Base-by-base conservation (phyloP, 2,329 filamentous ascomycete genomes). In the Diaporthe batatas region DNA sequence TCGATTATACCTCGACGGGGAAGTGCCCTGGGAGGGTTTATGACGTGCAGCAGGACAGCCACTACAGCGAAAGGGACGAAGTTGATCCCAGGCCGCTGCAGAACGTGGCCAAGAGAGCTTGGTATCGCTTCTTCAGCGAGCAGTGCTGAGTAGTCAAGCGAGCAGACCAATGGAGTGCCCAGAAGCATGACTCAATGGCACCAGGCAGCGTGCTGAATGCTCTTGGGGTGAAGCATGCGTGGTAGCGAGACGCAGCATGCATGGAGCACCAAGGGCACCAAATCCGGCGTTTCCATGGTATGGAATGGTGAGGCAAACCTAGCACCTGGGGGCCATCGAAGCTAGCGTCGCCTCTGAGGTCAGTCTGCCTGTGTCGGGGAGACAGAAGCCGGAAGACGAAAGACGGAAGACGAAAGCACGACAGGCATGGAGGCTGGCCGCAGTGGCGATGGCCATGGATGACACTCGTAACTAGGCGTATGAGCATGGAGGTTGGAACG, bases 351-450 rank as follows among this genome's bases (percentile, higher is more conserved):
- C 42, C 59, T 36, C 42, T 18, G 25, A 49, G 29, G 18, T 34
- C 11, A 29, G 42, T 49, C 49, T 18, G 25, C 16, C 25, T 47
- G 59, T 25, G 59, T 32, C 59, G 59, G 42, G 59, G 34, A 2
- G 59, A 51, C 14, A 23, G 29, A 11, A 34, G 29, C 59, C 59
- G 59, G 32, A 23, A 62, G n/a, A 21, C 39, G 59, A 47, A 23
- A 62, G n/a, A 21, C 39, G 59, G 32, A 23, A 62, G n/a, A 39
- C 36, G 36, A 39, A 39, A 14, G 11, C 11, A 47, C 18, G 8
- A n/a, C 59, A n/a, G 59, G 59, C 42, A 32, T 51, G 59, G 29
- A 49, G 42, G 44, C 42, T 49, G 47, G 59, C 59, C 6, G 59
- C 29, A 34, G 34, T 16, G 55, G 57, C 34, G 34, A 8, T 16